A percentile compares a stretch with the other conserved stretches of the same genome.
phyloP scores from a whole-genome alignment of 2,329 filamentous ascomycete genomes.

The Stachybotrys elegans region DNA sequence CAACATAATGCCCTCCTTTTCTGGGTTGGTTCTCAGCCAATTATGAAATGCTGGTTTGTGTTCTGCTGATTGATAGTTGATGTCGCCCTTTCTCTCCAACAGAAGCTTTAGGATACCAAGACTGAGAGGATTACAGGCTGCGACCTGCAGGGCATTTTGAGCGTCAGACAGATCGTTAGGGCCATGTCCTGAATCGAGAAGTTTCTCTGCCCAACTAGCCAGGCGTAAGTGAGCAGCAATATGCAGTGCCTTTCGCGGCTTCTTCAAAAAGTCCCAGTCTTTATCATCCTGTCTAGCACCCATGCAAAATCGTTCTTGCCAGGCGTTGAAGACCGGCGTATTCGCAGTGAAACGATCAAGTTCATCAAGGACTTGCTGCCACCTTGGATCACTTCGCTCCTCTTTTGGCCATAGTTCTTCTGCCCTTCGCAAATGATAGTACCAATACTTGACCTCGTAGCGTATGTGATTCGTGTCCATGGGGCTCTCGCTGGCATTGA shows the following conservation, averaged over 20 bases:
- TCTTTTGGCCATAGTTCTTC: not conserved
- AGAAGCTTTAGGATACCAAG: not conserved
- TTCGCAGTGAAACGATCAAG: not conserved
- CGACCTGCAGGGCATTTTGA: not conserved
- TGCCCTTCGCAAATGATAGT: not conserved
- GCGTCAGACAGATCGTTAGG: not conserved
- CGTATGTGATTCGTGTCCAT: no score
- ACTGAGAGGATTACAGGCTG: not conserved
- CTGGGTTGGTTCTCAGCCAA: not conserved
- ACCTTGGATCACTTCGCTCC: not conserved
- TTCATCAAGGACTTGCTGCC: not conserved
- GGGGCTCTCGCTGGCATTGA: no score
- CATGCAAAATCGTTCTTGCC: no score
- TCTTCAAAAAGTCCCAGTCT: no score
- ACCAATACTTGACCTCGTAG: not conserved
- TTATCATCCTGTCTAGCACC: no score
- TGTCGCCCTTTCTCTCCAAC: not conserved
- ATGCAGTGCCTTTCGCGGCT: no score
- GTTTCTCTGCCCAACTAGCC: not conserved
- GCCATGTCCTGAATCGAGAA: not conserved
- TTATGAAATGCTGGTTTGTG: not conserved
- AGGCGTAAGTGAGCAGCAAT: not conserved
- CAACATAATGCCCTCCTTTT: not conserved
- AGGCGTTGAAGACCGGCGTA: not conserved
- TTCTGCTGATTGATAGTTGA: not conserved